Percentiles rank a stretch among this genome's conserved stretches.
Evolutionary conservation across 2,329 filamentous ascomycete genomes (phyloP).

Genomic region (Fusarium dlaminii): DNA sequence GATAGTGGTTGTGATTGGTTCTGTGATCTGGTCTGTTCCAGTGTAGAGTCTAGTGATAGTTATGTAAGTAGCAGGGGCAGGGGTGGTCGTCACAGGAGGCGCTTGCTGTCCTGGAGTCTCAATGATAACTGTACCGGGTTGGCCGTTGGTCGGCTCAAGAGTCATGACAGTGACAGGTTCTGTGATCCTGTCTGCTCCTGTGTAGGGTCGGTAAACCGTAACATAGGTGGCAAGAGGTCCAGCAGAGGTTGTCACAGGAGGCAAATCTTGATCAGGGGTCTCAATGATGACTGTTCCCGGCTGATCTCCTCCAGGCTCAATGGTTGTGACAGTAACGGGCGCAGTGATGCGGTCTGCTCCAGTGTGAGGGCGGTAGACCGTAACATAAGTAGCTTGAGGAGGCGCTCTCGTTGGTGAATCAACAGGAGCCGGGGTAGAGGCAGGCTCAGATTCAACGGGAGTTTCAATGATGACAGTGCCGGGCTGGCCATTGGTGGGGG

Average conservation of each 20-base stretch:
- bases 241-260: constrained; percentile 16
- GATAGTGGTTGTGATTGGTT: neutral
- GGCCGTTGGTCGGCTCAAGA: constrained; percentile 9
- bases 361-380: constrained; percentile 23
- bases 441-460: neutral
- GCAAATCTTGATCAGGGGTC: constrained; percentile 15
- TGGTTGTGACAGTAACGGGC: constrained; percentile 12
- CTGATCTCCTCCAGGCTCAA: constrained; percentile 11
- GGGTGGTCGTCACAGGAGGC: constrained; percentile 17
- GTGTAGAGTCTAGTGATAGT: constrained; percentile 16
- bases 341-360: constrained; percentile 15
- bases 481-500: constrained; percentile 8
- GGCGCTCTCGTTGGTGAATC: neutral
- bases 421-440: neutral
- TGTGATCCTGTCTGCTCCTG: constrained; percentile 14
- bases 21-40: constrained; percentile 4
- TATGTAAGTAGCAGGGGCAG: constrained; percentile 8
- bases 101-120: constrained; percentile 24
- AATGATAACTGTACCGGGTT: constrained; percentile 29
- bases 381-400: constrained; percentile 14
- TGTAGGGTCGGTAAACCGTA: constrained; percentile 21
- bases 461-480: constrained; percentile 28
- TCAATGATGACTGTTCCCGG: constrained; percentile 29
- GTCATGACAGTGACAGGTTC: constrained; percentile 19
- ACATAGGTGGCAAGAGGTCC: constrained; percentile 18